Percentiles rank a stretch among this genome's conserved stretches.
phyloP scores from a whole-genome alignment of 2,329 filamentous ascomycete species.

The Fusarium luffae region DNA sequence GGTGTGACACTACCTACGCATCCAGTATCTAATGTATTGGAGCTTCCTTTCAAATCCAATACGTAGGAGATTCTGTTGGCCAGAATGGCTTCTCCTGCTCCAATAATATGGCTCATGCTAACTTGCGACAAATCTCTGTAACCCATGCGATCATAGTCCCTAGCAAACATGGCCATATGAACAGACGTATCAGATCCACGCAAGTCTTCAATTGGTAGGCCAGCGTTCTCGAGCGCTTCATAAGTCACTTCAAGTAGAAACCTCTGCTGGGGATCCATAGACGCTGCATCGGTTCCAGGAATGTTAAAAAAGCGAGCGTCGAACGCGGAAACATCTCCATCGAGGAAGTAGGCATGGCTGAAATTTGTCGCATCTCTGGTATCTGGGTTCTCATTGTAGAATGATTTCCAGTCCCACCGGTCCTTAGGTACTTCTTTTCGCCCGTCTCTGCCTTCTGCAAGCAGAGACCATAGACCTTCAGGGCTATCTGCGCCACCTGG shows the following conservation, averaged over 20 bases:
- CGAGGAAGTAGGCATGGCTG: constrained; percentile 7
- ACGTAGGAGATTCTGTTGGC: constrained; percentile 12
- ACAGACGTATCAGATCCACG: constrained; percentile 1
- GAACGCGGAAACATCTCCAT: constrained; percentile 1
- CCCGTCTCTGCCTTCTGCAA: constrained; percentile 1
- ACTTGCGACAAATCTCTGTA: constrained; percentile 5
- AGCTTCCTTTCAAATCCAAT: neutral
- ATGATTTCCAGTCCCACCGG: constrained; percentile 7
- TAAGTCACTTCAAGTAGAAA: constrained; percentile 1
- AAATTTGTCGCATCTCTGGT: constrained; percentile 1
- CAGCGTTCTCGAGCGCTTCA: constrained; percentile 4
- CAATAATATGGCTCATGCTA: constrained; percentile 1
- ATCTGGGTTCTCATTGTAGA: constrained; percentile 9
- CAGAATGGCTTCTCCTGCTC: neutral
- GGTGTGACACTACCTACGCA: neutral
- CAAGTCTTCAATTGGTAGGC: neutral
- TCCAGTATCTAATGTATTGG: neutral
- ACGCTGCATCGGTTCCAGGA: neutral
- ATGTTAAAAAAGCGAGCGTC: constrained; percentile 14
- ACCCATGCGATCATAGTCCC: constrained; percentile 6
- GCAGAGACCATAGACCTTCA: neutral
- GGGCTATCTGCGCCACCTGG: neutral
- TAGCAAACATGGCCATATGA: neutral
- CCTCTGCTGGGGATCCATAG: constrained; percentile 11
- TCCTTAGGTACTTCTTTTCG: neutral